phyloP scores from a whole-genome alignment of 352 stramenopile genomes.

The Globisporangium echinulatum region DNA sequence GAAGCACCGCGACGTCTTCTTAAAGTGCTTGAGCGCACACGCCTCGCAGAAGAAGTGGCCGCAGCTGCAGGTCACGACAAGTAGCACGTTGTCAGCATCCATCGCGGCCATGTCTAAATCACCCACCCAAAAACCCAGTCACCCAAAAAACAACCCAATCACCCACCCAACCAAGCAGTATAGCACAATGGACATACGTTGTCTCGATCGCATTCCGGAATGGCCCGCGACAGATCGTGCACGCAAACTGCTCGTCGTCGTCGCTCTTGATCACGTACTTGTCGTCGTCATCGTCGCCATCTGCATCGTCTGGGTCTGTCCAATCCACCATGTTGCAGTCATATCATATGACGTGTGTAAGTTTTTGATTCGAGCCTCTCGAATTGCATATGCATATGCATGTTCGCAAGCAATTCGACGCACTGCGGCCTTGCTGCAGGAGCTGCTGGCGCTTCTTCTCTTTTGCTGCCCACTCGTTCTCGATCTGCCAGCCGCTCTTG shows the following conservation, averaged over 20 bases:
- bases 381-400: background rate
- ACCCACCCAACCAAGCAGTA: too few relatives aligned
- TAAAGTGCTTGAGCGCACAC: slow-evolving; percentile 87
- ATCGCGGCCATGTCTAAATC: too few relatives aligned
- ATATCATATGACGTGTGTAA: too few relatives aligned
- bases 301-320: slow-evolving; percentile 30
- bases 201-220: slow-evolving; percentile 95
- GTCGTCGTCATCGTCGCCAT: slow-evolving; percentile 47
- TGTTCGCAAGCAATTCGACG: slow-evolving; percentile 4
- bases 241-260: slow-evolving; percentile 89
- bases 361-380: too few relatives aligned
- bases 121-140: too few relatives aligned
- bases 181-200: slow-evolving; percentile 23
- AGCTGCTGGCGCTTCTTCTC: slow-evolving; percentile 86
- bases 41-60: slow-evolving; percentile 95
- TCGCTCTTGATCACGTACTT: slow-evolving; percentile 62
- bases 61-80: slow-evolving; percentile 42
- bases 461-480: slow-evolving; percentile 93
- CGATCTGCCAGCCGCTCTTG: slow-evolving; percentile 97
- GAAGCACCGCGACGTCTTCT: slow-evolving; percentile 84
- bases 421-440: slow-evolving; percentile 41
- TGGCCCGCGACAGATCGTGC: slow-evolving; percentile 90
- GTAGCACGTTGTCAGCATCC: too few relatives aligned
- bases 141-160: background rate
- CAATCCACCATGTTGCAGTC: too few relatives aligned